Percentiles rank a stretch among this genome's conserved stretches.
Evolutionary conservation across 345 rosid species (phyloP).

Genomic region (Trapa incisa): DNA sequence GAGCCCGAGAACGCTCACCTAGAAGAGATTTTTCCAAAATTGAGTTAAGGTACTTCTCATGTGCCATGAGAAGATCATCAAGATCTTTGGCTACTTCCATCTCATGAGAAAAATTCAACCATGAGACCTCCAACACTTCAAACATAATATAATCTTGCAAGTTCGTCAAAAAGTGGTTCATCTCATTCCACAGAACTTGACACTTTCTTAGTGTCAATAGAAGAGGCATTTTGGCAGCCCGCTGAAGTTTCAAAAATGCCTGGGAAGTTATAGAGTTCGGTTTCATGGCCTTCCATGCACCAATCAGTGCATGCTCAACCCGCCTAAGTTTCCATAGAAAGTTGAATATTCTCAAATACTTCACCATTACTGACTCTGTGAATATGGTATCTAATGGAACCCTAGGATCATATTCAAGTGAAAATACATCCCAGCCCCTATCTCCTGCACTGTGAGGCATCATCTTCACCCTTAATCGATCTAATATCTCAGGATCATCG

Average conservation of each 20-base stretch:
- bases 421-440: slow-evolving; percentile 97
- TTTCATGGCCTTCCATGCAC: slow-evolving; percentile 98
- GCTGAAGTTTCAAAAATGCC: slow-evolving; percentile 63
- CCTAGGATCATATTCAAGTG: slow-evolving; percentile 88
- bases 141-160: slow-evolving; percentile 97
- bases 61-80: slow-evolving; percentile 92
- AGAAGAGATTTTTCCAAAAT: slow-evolving; percentile 85
- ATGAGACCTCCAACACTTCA: slow-evolving; percentile 93
- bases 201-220: slow-evolving; percentile 77
- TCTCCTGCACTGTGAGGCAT: slow-evolving; percentile 91
- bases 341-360: slow-evolving; percentile 77
- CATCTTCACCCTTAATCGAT: slow-evolving; percentile 84
- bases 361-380: slow-evolving; percentile 76
- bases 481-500: slow-evolving; percentile 83
- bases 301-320: slow-evolving; percentile 93
- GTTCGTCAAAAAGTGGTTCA: slow-evolving; percentile 95
- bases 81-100: slow-evolving; percentile 92
- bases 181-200: slow-evolving; percentile 94
- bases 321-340: slow-evolving; percentile 94
- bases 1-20: slow-evolving; percentile 78
- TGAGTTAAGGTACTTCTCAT: slow-evolving; percentile 78
- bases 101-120: slow-evolving; percentile 82
- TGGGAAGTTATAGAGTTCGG: slow-evolving; percentile 85
- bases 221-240: slow-evolving; percentile 56
- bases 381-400: slow-evolving; percentile 88